phyloP scores from a whole-genome alignment of 495 filamentous ascomycete genomes.

The Neurospora sp. region DNA sequence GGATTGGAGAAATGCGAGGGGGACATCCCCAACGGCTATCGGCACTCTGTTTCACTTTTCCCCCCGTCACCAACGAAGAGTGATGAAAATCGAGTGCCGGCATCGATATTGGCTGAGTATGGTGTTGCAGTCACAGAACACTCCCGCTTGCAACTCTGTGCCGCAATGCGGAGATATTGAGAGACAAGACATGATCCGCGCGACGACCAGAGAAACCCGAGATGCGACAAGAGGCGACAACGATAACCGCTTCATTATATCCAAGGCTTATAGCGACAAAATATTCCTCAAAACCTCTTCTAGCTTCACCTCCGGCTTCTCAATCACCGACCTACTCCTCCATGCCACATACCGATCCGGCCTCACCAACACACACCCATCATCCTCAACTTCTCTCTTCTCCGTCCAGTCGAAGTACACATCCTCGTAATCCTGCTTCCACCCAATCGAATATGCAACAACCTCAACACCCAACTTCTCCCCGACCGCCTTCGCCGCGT shows the following conservation, averaged over 20 bases:
- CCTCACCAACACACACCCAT: conserved; percentile 32
- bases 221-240: neutral
- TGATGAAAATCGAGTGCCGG: neutral
- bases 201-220: neutral
- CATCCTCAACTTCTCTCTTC: conserved; percentile 26
- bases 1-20: neutral
- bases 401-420: conserved; percentile 28
- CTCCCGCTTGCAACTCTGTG: neutral
- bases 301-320: conserved; percentile 9
- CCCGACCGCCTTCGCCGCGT: conserved; percentile 14
- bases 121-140: neutral
- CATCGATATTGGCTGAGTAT: neutral
- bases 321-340: conserved; percentile 21
- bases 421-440: conserved; percentile 31
- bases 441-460: conserved; percentile 26
- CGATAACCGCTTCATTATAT: neutral
- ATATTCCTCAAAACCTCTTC: conserved; percentile 18
- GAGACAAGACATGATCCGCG: neutral
- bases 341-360: conserved; percentile 37
- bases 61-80: neutral
- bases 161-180: neutral
- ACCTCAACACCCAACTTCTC: conserved; percentile 18
- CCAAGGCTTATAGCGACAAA: conserved; percentile 2
- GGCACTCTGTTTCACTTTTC: neutral
- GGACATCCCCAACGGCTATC: neutral